Evolutionary conservation across 2,329 filamentous ascomycete genomes (phyloP).

Genomic region (Periconia sp.): DNA sequence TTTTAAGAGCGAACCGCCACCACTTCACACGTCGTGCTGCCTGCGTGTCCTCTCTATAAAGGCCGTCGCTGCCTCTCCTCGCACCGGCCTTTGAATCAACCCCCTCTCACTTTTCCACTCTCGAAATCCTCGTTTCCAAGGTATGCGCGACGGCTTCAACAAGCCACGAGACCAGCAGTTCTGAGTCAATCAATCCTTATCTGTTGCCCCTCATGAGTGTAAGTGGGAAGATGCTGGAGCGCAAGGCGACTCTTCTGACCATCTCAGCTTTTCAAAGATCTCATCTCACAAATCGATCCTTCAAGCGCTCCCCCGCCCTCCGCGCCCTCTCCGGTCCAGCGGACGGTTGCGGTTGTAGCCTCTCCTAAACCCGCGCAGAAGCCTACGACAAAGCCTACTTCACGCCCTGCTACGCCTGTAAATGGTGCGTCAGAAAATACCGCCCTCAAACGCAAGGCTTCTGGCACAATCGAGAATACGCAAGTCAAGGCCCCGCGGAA

Average conservation of each 20-base stretch:
- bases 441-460: conserved; percentile 45
- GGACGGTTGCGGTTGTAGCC: conserved; percentile 22
- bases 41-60: conserved; percentile 21
- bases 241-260: conserved; percentile 4
- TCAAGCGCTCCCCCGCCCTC: conserved; percentile 24
- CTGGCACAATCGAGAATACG: conserved; percentile 31
- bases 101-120: not conserved
- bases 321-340: conserved; percentile 21
- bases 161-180: conserved; percentile 39
- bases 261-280: conserved; percentile 33
- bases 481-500: conserved; percentile 38
- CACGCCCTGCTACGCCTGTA: conserved; percentile 25
- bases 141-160: conserved; percentile 37
- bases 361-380: conserved; percentile 37
- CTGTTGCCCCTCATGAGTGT: conserved; percentile 41
- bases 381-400: conserved; percentile 27
- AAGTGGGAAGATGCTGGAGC: conserved; percentile 19
- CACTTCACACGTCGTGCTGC: conserved; percentile 6
- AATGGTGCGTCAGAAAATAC: conserved; percentile 38
- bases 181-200: conserved; percentile 42
- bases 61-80: conserved; percentile 21
- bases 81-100: conserved; percentile 16
- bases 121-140: conserved; percentile 21
- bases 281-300: conserved; percentile 43
- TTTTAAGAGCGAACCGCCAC: conserved; percentile 16